A percentile compares a stretch with the other conserved stretches of the same genome.
These are phyloP conservation scores for Ormosia emarginata DNA, from an alignment of 306 rosid species.

Conservation along the genomic window DNA sequence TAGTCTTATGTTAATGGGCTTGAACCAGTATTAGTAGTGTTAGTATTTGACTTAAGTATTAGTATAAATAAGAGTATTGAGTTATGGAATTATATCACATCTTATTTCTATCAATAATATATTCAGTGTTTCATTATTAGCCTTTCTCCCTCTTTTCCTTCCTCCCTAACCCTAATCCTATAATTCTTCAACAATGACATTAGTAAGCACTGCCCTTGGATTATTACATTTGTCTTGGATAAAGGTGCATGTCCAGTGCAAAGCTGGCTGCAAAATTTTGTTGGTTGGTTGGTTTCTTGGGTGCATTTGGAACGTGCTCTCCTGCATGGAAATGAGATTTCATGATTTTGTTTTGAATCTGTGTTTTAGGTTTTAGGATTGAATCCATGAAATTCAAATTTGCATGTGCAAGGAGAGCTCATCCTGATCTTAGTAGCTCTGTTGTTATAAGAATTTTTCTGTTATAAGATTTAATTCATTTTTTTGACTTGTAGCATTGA, in stretches of 20 bases:
- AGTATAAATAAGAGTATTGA: no score
- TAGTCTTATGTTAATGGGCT: no score
- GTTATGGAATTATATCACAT: no score
- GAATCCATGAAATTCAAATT: background rate
- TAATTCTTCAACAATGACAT: no score
- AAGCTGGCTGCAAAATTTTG: background rate
- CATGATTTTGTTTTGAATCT: background rate
- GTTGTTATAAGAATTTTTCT: no score
- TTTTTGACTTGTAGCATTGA: constrained; percentile 46
- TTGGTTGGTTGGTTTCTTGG: background rate
- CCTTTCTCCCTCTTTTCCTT: no score
- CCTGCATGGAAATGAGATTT: background rate
- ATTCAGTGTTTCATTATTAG: no score
- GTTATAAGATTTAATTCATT: background rate
- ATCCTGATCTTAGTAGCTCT: background rate
- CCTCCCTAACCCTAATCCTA: no score
- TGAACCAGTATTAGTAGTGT: no score
- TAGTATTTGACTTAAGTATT: no score
- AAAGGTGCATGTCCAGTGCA: background rate
- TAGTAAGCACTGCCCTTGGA: background rate
- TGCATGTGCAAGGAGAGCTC: background rate
- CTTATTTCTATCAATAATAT: no score
- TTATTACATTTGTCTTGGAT: background rate
- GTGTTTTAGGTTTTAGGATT: background rate
- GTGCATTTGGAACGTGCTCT: background rate